These are phyloP conservation scores for Lophiotrema nucula DNA, from an alignment of 495 filamentous ascomycete genomes.

Conservation along the genomic window DNA sequence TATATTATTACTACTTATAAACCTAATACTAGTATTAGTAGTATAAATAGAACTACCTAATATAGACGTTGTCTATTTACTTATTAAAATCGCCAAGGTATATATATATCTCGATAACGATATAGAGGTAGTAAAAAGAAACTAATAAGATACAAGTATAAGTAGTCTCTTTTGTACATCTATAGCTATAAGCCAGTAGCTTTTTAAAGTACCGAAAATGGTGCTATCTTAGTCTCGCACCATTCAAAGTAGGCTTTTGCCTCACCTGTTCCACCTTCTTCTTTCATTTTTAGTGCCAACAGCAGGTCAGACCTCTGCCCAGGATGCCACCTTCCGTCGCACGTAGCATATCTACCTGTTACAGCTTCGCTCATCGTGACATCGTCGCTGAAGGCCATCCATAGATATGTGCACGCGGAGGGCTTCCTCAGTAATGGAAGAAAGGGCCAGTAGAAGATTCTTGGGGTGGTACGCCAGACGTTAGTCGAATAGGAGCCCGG, in stretches of 20 bases:
- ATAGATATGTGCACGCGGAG: constrained; percentile 12
- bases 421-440: background rate
- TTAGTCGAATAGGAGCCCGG: constrained; percentile 7
- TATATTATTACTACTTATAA: too few relatives aligned
- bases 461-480: constrained; percentile 6
- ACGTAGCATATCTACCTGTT: constrained; percentile 15
- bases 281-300: constrained; percentile 8
- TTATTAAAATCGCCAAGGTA: too few relatives aligned
- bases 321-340: constrained; percentile 25
- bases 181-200: too few relatives aligned
- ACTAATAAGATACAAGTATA: too few relatives aligned
- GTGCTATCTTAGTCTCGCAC: constrained; percentile 9
- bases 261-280: constrained; percentile 15
- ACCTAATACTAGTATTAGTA: too few relatives aligned
- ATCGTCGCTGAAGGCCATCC: constrained; percentile 8
- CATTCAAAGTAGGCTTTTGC: constrained; percentile 11
- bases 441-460: constrained; percentile 7
- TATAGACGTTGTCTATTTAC: too few relatives aligned
- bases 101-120: too few relatives aligned
- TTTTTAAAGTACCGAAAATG: too few relatives aligned
- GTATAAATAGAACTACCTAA: too few relatives aligned
- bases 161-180: too few relatives aligned
- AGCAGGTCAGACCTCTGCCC: constrained; percentile 12
- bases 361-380: constrained; percentile 16
- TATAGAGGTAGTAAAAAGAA: too few relatives aligned